Base-by-base conservation (phyloP, 805 yeast genomes). In the Teunomyces atbi region DNA sequence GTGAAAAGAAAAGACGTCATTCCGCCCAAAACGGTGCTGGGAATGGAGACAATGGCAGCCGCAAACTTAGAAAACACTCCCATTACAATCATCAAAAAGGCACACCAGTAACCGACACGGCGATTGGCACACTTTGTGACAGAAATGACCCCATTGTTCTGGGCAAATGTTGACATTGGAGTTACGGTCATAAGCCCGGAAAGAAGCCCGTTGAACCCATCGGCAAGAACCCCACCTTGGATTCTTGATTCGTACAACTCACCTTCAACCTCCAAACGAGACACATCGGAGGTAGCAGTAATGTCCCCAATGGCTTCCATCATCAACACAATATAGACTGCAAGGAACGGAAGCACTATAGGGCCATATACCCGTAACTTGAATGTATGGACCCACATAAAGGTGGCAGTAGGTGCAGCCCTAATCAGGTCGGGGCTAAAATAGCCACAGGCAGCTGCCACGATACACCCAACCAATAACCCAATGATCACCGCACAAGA, bases 291-390 rank as follows among this genome's bases (percentile, higher is more conserved):
- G 36, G 96, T 88, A 29, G 97, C 97, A 27, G 96, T 89, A 61
- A 90, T 85, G 66, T 90, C 97, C 65, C 97, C 97, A 60, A 90
- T 89, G 45, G 96, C 86, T 71, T 91, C 97, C 89, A 89, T 89
- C 81, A 88, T 85, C 56, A 87, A 68, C 21, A 84, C 89, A 27
- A 90, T 74, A 62, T 82, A 90, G 40, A 89, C 85, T 0, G 96
- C 95, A 47, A 90, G 68, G 71, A 88, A 78, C 4, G 97, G 97
- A 44, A 90, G 69, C 5, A 90, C 94, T 2, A 85, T 81, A 1
- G 97, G 96, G 2, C 88, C 97, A 58, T 90, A 88, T 5, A 90
- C 80, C 33, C 72, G 65, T 45, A 89, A 73, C 51, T 78, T 82
- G 74, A 89, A 90, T 10, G 96, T 89, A 52, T 85, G 84, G 12